phyloP scores from a whole-genome alignment of 345 rosid species.

The Arabis hirsuta region DNA sequence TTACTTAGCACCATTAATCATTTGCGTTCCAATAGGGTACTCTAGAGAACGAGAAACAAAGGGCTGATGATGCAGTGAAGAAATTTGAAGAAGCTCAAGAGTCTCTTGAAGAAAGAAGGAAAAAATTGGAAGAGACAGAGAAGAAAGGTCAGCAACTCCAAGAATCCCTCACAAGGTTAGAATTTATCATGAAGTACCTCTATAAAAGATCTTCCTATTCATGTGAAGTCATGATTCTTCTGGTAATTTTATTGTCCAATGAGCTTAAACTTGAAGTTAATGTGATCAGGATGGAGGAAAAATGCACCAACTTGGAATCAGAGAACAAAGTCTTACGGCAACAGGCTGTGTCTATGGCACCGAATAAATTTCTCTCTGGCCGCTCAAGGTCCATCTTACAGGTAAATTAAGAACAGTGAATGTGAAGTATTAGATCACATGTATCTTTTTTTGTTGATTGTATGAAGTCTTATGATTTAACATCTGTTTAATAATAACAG shows the following conservation, averaged over 20 bases:
- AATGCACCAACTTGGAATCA: slow-evolving; percentile 76
- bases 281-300: slow-evolving; percentile 83
- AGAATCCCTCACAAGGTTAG: slow-evolving; percentile 74
- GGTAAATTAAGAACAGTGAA: slow-evolving; percentile 45
- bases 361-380: slow-evolving; percentile 90
- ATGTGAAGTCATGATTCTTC: not conserved
- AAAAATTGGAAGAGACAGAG: slow-evolving; percentile 75
- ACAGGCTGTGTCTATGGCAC: slow-evolving; percentile 93
- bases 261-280: slow-evolving; percentile 22
- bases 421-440: not conserved
- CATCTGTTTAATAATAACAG: slow-evolving; percentile 51
- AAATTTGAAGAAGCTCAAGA: slow-evolving; percentile 61
- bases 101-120: slow-evolving; percentile 56
- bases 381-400: slow-evolving; percentile 90
- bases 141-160: slow-evolving; percentile 73
- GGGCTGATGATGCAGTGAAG: slow-evolving; percentile 62
- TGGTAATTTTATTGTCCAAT: slow-evolving; percentile 21
- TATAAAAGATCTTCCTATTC: slow-evolving; percentile 12
- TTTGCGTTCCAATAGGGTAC: slow-evolving; percentile 48
- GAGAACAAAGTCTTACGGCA: slow-evolving; percentile 92
- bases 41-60: slow-evolving; percentile 66
- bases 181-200: not conserved
- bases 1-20: slow-evolving; percentile 28
- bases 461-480: slow-evolving; percentile 13
- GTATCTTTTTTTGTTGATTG: slow-evolving; percentile 3